Evolutionary conservation across 352 stramenopile genomes (phyloP).

Genomic region (Phytopythium litorale): DNA sequence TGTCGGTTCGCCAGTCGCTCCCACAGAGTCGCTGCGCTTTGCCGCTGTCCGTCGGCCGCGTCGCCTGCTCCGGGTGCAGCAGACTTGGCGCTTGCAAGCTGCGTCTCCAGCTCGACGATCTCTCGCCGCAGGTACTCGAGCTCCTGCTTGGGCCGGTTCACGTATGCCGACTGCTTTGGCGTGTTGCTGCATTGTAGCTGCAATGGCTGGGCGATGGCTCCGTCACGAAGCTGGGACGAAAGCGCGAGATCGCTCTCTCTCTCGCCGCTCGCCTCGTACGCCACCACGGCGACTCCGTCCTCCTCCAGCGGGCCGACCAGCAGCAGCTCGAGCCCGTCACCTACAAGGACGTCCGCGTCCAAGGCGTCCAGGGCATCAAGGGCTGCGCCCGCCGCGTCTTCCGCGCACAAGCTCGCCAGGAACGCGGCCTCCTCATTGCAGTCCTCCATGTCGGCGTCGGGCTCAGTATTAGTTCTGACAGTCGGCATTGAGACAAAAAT

Average conservation of each 20-base stretch:
- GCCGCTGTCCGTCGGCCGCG: neutral
- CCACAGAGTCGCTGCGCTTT: constrained; percentile 12
- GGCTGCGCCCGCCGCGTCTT: neutral
- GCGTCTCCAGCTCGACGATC: constrained; percentile 19
- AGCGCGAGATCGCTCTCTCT: neutral
- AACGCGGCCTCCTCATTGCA: neutral
- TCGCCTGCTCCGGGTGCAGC: neutral
- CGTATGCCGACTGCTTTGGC: neutral
- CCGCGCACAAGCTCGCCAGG: neutral
- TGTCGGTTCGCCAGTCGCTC: constrained; percentile 24
- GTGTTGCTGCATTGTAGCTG: neutral
- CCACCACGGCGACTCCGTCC: neutral
- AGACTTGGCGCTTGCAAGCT: constrained; percentile 16
- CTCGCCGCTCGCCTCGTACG: neutral
- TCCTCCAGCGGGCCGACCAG: neutral
- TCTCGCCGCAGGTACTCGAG: constrained; percentile 23
- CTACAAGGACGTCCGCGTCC: neutral
- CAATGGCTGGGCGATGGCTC: too few species aligned
- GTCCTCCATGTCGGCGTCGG: too few species aligned
- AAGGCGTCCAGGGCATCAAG: neutral
- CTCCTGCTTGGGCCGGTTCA: constrained; percentile 24
- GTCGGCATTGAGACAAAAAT: neutral
- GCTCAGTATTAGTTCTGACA: constrained; percentile 1
- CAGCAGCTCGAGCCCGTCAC: constrained; percentile 1
- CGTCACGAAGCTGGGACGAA: neutral